These are phyloP conservation scores for Plasmodium gallinaceum DNA, from an alignment of 169 alveolate species.

Conservation along the genomic window DNA sequence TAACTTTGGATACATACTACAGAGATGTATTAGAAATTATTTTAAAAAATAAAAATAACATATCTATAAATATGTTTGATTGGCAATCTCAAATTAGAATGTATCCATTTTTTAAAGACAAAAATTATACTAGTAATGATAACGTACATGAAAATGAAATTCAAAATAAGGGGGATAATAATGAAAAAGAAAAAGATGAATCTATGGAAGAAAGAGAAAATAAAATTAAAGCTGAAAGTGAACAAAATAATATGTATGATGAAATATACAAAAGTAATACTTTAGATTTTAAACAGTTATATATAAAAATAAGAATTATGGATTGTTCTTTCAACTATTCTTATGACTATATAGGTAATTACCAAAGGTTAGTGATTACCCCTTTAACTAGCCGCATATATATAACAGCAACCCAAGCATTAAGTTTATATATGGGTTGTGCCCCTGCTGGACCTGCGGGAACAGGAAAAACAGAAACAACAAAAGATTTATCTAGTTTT, in stretches of 20 bases:
- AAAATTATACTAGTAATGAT: not conserved
- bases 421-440: conserved; percentile 97
- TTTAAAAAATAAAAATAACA: conserved; percentile 88
- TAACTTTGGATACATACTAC: conserved; percentile 96
- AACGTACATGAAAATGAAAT: not conserved
- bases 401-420: conserved; percentile 98
- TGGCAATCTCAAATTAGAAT: conserved; percentile 97
- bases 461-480: conserved; percentile 97
- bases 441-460: conserved; percentile 99
- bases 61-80: conserved; percentile 93
- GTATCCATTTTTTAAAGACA: conserved; percentile 78
- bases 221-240: conserved; percentile 78
- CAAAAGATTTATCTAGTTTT: conserved; percentile 96
- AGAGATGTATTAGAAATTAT: conserved; percentile 95
- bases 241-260: not conserved
- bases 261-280: conserved; percentile 33
- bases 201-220: conserved; percentile 70
- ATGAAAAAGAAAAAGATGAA: conserved; percentile 80
- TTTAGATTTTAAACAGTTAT: conserved; percentile 81
- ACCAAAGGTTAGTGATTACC: conserved; percentile 96
- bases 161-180: not conserved
- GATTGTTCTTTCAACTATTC: conserved; percentile 95
- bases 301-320: conserved; percentile 91
- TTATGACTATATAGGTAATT: conserved; percentile 97
- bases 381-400: conserved; percentile 97